These are phyloP conservation scores for Penicillium sp. DNA, from an alignment of 2,329 filamentous ascomycete species.

Conservation along the genomic window DNA sequence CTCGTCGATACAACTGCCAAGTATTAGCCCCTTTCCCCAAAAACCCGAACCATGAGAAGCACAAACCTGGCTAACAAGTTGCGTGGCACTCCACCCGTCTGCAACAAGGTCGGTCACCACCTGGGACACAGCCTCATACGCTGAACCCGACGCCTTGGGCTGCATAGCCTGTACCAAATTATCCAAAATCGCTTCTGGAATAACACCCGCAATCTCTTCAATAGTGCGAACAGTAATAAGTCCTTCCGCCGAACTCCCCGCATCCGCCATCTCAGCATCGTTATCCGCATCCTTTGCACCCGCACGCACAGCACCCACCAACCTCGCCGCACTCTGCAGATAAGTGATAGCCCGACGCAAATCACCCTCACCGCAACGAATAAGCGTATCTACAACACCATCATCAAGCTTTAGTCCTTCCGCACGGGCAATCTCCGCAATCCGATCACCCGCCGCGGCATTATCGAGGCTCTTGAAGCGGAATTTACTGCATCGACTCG, in stretches of 20 bases:
- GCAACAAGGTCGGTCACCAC: conserved; percentile 89
- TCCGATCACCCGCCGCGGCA: conserved; percentile 74
- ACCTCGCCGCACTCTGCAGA: conserved; percentile 86
- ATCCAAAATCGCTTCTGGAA: conserved; percentile 75
- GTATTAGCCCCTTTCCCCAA: conserved; percentile 12
- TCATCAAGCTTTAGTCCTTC: conserved; percentile 77
- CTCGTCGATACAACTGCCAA: conserved; percentile 65
- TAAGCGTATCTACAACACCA: conserved; percentile 80
- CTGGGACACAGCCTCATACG: conserved; percentile 74
- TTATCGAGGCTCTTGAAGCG: conserved; percentile 95
- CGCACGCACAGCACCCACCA: conserved; percentile 68
- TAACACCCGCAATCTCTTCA: conserved; percentile 94
- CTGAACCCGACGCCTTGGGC: conserved; percentile 64
- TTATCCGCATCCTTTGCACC: conserved; percentile 53
- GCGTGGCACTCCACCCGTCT: conserved; percentile 94
- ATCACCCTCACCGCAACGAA: conserved; percentile 90
- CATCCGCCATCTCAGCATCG: conserved; percentile 65
- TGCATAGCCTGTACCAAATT: conserved; percentile 74
- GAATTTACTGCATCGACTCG: conserved; percentile 93
- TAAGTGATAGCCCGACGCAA: conserved; percentile 95
- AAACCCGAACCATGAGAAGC: background rate
- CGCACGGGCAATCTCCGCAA: conserved; percentile 78
- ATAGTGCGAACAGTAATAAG: conserved; percentile 76
- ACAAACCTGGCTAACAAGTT: conserved; percentile 77
- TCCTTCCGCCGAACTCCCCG: conserved; percentile 52